Conservation (phyloP, 164 flowering plant genomes). For the Vitis rotundifolia region DNA sequence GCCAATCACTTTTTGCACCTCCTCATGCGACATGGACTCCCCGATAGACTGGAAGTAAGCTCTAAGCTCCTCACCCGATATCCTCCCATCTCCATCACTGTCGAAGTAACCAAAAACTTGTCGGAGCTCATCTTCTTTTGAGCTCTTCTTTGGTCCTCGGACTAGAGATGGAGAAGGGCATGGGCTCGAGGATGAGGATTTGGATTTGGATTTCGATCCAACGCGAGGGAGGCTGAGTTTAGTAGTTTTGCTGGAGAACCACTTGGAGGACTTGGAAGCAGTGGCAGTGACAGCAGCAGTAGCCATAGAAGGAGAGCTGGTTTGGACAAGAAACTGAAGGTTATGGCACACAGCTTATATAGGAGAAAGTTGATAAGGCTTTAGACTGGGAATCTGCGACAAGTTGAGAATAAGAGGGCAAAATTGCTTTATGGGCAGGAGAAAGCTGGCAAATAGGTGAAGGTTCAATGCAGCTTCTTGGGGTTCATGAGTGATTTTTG, state of each 20-base stretch:
- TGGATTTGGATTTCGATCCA: not conserved
- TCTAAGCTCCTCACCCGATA: constrained; percentile 57
- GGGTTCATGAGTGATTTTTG: too few relatives aligned
- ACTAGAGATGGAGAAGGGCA: constrained; percentile 16
- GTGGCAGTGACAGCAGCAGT: not conserved
- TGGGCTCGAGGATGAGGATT: constrained; percentile 1
- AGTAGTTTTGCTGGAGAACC: not conserved
- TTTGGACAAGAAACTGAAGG: not conserved
- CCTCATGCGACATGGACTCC: constrained; percentile 61
- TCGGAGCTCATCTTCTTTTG: constrained; percentile 32
- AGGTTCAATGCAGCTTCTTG: not conserved
- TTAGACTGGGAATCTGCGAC: not conserved
- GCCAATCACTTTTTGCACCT: constrained; percentile 42
- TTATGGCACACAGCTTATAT: not conserved
- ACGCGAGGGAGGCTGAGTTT: not conserved
- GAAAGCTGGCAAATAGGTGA: not conserved
- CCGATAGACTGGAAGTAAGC: constrained; percentile 59
- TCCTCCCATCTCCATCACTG: constrained; percentile 64
- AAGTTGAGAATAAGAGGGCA: not conserved
- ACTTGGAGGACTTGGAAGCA: not conserved
- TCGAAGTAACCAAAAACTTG: constrained; percentile 68
- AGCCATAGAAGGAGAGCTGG: not conserved
- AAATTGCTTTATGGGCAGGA: not conserved
- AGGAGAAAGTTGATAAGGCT: not conserved
- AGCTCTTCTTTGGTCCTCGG: not conserved